Base-by-base conservation (phyloP, 805 yeast species). In the Pichia phayaonensis region DNA sequence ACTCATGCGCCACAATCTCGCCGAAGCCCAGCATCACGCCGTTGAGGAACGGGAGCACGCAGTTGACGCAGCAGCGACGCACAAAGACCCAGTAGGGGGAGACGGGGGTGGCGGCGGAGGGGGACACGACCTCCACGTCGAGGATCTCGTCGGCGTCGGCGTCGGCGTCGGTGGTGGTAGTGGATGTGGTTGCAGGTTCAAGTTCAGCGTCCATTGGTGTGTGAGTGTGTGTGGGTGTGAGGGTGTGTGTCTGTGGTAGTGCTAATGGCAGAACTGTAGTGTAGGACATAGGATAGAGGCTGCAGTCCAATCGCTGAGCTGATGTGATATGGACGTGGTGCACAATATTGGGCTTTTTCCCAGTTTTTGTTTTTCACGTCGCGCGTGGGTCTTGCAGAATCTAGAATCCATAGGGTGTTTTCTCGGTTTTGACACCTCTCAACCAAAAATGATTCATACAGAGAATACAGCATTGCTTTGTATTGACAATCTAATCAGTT, bases 21-120 rank as follows among this genome's bases (percentile, higher is more conserved):
- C 98, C 98, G 64, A 92, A 89, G 0, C 98, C 98, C 46, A 92
- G 76, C 96, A 90, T 90, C 68, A 92, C 72, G 10, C 98, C 98
- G 61, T 92, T 92, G 58, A 92, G 73, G 61, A 92, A 90, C 2
- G 98, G 98, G 44, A 92, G 69, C 1, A 90, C 63, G 57, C 92
- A 68, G 59, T 92, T 92, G 55, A 92, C 80, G 90, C 76, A 22
- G 84, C 64, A n/a, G 75, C 72, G 40, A 71, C 66, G 24, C 76
- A 42, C 39, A 77, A 67, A 6, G 29, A 15, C 4, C 53, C 42
- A 10, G 48, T 42, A 10, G 43, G 24, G 18, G 23, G 31, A 31
- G 20, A 2, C 20, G 8, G n/a, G 4, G 36, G 18, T 3, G 31
- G 31, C 4, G 31, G n/a, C 4, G 38, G 20, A n/a, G 34, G 34